A percentile compares a stretch with the other conserved stretches of the same genome.
Conservation (phyloP, 805 yeast species). For the Suhomyces pyralidae region DNA sequence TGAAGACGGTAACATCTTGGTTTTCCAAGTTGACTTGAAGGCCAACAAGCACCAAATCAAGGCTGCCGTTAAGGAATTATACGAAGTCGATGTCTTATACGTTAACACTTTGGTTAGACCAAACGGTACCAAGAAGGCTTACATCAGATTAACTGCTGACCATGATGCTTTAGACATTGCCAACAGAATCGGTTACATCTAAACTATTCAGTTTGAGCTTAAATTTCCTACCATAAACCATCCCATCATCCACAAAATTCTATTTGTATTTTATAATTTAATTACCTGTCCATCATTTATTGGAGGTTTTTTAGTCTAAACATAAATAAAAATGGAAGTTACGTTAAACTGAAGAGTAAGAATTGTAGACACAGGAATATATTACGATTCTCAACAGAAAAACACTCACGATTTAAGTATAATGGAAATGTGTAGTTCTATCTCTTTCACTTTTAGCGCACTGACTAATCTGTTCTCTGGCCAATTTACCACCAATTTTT, state of each 20-base stretch:
- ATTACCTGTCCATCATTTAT: slow-evolving; percentile 4
- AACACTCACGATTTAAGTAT: not conserved
- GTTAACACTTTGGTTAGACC: slow-evolving; percentile 98
- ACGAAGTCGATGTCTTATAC: slow-evolving; percentile 90
- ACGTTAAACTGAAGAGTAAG: not conserved
- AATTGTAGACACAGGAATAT: not conserved
- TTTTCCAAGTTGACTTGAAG: slow-evolving; percentile 95
- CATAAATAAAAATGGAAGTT: slow-evolving; percentile 9
- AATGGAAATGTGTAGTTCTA: no score
- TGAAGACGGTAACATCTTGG: slow-evolving; percentile 98
- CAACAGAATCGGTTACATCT: slow-evolving; percentile 99
- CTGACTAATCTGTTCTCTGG: not conserved
- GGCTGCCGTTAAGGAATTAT: slow-evolving; percentile 96
- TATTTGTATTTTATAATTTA: slow-evolving; percentile 10
- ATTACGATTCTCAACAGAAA: not conserved
- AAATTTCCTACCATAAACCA: slow-evolving; percentile 4
- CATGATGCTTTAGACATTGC: slow-evolving; percentile 99
- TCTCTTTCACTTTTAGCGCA: no score
- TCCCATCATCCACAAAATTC: slow-evolving; percentile 8
- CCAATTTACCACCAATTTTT: not conserved
- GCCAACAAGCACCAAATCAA: slow-evolving; percentile 99
- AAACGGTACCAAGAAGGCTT: slow-evolving; percentile 99
- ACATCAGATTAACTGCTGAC: slow-evolving; percentile 97
- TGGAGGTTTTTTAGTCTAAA: slow-evolving; percentile 10
- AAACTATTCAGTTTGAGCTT: slow-evolving; percentile 27